Conservation (phyloP, 441 rosid species). For the Jatropha podagrica region DNA sequence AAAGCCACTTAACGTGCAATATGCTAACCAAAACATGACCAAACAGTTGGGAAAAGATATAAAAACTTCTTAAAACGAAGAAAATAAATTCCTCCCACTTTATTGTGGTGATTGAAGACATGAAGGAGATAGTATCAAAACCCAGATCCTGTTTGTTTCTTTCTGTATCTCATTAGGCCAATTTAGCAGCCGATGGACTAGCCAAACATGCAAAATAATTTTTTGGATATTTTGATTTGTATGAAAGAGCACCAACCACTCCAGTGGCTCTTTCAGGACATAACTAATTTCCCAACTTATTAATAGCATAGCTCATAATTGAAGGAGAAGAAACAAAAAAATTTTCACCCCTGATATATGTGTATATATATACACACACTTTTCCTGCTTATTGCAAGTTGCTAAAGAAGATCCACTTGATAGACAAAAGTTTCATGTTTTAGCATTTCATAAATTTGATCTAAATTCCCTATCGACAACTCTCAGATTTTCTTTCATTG, state of each 20-base stretch:
- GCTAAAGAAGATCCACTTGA: neutral
- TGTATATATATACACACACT: no score
- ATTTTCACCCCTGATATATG: no score
- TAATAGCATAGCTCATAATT: neutral
- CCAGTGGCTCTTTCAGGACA: neutral
- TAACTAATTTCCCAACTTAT: neutral
- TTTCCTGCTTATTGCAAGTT: neutral
- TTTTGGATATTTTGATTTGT: neutral
- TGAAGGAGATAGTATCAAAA: no score
- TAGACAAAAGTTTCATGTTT: neutral
- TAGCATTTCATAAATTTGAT: neutral
- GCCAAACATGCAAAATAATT: neutral
- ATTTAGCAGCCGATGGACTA: neutral
- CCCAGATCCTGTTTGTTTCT: neutral
- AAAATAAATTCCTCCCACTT: neutral
- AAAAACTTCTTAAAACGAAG: neutral
- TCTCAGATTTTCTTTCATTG: neutral
- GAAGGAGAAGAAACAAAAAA: no score
- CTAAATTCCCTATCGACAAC: neutral
- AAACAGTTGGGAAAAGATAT: neutral
- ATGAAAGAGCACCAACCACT: neutral
- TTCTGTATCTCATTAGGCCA: neutral
- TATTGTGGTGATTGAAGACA: neutral
- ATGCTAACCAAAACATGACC: neutral
- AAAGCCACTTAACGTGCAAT: neutral